Conservation (phyloP, 2,329 filamentous ascomycete genomes). For the Bipolaris victoriae region DNA sequence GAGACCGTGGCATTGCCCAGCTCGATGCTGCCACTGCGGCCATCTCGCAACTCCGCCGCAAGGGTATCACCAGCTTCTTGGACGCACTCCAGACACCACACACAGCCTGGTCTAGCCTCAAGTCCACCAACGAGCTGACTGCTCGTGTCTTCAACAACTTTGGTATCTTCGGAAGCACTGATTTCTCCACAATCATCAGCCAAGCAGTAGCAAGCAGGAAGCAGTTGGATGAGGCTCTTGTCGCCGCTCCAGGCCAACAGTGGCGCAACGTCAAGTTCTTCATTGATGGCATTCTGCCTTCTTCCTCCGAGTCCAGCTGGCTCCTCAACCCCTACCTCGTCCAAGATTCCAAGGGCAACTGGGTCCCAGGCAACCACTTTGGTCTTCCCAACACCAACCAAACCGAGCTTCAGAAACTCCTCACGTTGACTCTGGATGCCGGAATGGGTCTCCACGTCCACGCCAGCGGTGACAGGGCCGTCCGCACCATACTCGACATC, state of each 20-base stretch:
- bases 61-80: constrained; percentile 5
- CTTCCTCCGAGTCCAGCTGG: not conserved
- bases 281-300: constrained; percentile 6
- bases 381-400: constrained; percentile 5
- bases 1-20: not conserved
- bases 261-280: constrained; percentile 9
- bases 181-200: not conserved
- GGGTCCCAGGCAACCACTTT: constrained; percentile 6
- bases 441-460: constrained; percentile 6
- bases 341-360: constrained; percentile 3
- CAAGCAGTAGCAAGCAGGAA: not conserved
- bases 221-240: constrained; percentile 1
- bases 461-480: constrained; percentile 1
- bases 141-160: constrained; percentile 5
- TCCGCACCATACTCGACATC: not conserved
- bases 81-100: constrained; percentile 1
- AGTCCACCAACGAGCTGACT: not conserved
- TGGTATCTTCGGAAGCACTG: not conserved
- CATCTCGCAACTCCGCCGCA: constrained; percentile 1
- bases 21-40: not conserved
- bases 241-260: constrained; percentile 1
- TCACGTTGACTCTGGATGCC: constrained; percentile 1
- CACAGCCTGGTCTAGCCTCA: constrained; percentile 7
- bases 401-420: not conserved
- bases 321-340: constrained; percentile 5